Evolutionary conservation across 768 basidiomycete species (phyloP).

Genomic region (Mycena metata): DNA sequence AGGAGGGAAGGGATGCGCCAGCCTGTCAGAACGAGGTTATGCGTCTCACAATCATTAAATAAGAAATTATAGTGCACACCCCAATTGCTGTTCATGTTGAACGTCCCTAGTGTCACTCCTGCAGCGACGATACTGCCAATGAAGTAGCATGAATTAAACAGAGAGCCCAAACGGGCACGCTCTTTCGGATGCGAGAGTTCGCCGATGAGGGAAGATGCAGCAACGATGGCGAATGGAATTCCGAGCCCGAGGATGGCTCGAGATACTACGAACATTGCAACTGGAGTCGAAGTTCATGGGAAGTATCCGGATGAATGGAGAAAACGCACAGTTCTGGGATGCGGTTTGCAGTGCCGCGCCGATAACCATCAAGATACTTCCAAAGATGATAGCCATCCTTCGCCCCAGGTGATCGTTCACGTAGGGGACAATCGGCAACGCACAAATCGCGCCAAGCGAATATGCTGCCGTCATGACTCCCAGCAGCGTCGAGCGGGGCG

Average conservation of each 20-base stretch:
- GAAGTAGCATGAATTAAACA: slow-evolving; percentile 76
- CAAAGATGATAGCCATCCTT: slow-evolving; percentile 63
- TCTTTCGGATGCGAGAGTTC: slow-evolving; percentile 81
- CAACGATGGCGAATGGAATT: slow-evolving; percentile 72
- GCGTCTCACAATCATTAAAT: no score
- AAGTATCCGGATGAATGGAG: neutral
- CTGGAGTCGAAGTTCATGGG: slow-evolving; percentile 41
- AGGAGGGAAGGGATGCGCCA: slow-evolving; percentile 80
- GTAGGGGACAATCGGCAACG: slow-evolving; percentile 66
- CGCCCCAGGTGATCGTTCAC: slow-evolving; percentile 67
- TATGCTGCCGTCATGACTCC: slow-evolving; percentile 73
- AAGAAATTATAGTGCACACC: slow-evolving; percentile 33
- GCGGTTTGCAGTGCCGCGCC: slow-evolving; percentile 62
- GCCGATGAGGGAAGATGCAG: slow-evolving; percentile 75
- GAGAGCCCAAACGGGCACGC: slow-evolving; percentile 72
- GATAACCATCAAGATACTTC: slow-evolving; percentile 63
- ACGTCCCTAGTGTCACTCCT: slow-evolving; percentile 74
- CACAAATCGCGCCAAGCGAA: slow-evolving; percentile 69
- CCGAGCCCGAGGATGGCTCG: slow-evolving; percentile 62
- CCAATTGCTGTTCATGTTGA: slow-evolving; percentile 69
- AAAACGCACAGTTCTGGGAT: slow-evolving; percentile 61
- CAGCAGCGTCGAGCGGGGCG: slow-evolving; percentile 66
- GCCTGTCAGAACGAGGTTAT: slow-evolving; percentile 29
- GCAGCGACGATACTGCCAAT: slow-evolving; percentile 70
- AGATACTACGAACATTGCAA: slow-evolving; percentile 71